Conservation (phyloP, 2,329 filamentous ascomycete species). For the Tolypocladium sp. region DNA sequence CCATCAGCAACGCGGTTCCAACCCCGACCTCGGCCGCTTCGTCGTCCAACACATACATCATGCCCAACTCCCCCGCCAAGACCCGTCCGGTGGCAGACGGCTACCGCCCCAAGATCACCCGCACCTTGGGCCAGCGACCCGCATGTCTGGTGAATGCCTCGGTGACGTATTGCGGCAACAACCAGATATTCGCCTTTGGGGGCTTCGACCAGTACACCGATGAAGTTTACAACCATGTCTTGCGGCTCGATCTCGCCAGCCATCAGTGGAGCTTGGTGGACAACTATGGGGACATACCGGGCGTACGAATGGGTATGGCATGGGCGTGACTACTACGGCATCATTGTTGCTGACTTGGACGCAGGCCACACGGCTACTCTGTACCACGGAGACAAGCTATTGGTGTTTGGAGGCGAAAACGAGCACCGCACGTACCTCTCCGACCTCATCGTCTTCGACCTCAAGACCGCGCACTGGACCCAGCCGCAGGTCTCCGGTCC, state of each 20-base stretch:
- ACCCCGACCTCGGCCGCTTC: conserved; percentile 18
- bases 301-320: conserved; percentile 77
- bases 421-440: conserved; percentile 93
- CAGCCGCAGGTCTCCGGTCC: conserved; percentile 80
- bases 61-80: conserved; percentile 76
- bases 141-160: conserved; percentile 96
- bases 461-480: conserved; percentile 91
- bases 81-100: conserved; percentile 56
- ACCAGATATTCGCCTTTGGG: conserved; percentile 95
- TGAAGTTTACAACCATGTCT: conserved; percentile 96
- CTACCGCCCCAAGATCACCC: conserved; percentile 77
- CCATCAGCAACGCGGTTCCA: conserved; percentile 11
- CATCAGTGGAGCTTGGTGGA: conserved; percentile 94
- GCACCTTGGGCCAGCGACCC: conserved; percentile 70
- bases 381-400: conserved; percentile 88
- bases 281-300: conserved; percentile 97
- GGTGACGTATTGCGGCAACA: conserved; percentile 96
- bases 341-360: conserved; percentile 5
- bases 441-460: conserved; percentile 91
- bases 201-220: conserved; percentile 99
- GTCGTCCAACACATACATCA: conserved; percentile 72
- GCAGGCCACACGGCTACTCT: conserved; percentile 91
- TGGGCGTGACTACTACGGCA: background rate
- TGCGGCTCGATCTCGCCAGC: conserved; percentile 76
- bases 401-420: conserved; percentile 96